Evolutionary conservation across 345 rosid genomes (phyloP).

Genomic region (Acer campestre): DNA sequence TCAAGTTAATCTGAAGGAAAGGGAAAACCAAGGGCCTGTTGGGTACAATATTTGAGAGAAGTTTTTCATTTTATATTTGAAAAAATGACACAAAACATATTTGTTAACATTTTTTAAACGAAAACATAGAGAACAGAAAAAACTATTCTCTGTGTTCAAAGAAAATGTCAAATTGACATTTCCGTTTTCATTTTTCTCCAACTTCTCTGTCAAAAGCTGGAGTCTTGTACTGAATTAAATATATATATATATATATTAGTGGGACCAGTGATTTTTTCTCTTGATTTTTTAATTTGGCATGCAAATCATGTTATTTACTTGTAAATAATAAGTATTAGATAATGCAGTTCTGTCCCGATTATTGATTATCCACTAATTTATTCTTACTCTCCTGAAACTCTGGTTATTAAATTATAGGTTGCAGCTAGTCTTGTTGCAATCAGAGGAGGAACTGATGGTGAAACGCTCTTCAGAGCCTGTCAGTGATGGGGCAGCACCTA

Average conservation of each 20-base stretch:
- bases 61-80: background rate
- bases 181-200: background rate
- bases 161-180: background rate
- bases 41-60: background rate
- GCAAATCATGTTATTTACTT: constrained; percentile 13
- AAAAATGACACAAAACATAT: background rate
- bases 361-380: constrained; percentile 18
- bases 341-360: background rate
- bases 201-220: background rate
- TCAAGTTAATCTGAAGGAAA: background rate
- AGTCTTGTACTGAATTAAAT: background rate
- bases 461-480: constrained; percentile 66
- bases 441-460: constrained; percentile 85
- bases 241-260: background rate
- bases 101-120: background rate
- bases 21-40: background rate
- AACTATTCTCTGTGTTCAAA: background rate
- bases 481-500: constrained; percentile 64
- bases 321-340: background rate
- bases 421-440: constrained; percentile 78
- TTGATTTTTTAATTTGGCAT: background rate
- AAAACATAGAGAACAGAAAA: background rate
- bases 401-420: constrained; percentile 46
- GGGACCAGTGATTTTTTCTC: background rate
- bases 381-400: constrained; percentile 12